Base-by-base conservation (phyloP, 805 yeast species). In the Metschnikowia proteae region DNA sequence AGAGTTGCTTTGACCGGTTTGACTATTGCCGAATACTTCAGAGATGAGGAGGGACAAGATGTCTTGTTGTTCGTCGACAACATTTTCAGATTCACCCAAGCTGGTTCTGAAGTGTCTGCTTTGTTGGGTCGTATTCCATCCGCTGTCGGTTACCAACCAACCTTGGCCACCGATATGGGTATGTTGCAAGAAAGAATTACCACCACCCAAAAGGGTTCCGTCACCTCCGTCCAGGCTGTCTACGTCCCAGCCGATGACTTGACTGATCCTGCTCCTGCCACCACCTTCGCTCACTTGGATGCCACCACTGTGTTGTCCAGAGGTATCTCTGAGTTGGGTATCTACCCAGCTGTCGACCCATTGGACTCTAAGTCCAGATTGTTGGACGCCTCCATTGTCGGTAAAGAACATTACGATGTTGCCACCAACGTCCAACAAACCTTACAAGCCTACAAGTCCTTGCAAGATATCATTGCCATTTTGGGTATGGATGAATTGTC, bases 41-140 rank as follows among this genome's bases (percentile, higher is more conserved):
- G 99, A 90, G 99, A 92, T 78, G 98, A 88, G 79, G 99, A 92
- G 82, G 99, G 99, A 78, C 97, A 94, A 83, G 99, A 94, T 86
- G 99, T 92, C 79, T 84, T 92, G 84, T 84, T 92, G 75, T 92
- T 94, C 84, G 88, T 92, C 72, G 99, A 92, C 83, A 92, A 92
- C 91, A 92, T 92, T 87, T 92, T 94, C 96, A 92, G 99, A 83
- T 92, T 92, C 84, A 92, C 99, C 76, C 99, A 92, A 85, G 99
- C 99, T 74, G 99, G 99, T 88, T 94, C 99, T 63, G 99, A 92
- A 82, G 99, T 94, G 74, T 92, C 98, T 74, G 99, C 99, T 64
- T 82, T 92, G 80, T 82, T 92, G 74, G 99, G 99, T 81, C 97
- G 99, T 88, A 92, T 92, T 75, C 99, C 99, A 76, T 94, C 99